These are phyloP conservation scores for Grosmannia serpens DNA, from an alignment of 2,329 filamentous ascomycete species.

Conservation along the genomic window DNA sequence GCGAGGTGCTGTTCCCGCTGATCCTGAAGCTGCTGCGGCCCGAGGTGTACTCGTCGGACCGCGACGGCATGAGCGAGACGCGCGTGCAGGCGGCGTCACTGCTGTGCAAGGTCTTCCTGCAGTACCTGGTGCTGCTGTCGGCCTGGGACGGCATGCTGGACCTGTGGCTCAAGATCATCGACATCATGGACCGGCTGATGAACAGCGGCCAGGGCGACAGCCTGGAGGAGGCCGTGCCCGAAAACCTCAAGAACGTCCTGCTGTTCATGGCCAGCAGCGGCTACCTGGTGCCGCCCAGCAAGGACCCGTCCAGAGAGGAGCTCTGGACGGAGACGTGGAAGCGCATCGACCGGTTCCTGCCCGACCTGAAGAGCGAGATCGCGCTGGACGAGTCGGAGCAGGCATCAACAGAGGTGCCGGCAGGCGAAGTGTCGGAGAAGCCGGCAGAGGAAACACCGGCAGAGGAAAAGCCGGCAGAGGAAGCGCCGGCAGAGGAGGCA, in stretches of 20 bases:
- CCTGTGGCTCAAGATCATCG: slow-evolving; percentile 83
- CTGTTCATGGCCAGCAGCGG: slow-evolving; percentile 89
- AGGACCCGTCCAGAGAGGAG: slow-evolving; percentile 41
- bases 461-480: not conserved
- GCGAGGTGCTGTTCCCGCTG: slow-evolving; percentile 84
- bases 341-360: slow-evolving; percentile 52
- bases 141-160: slow-evolving; percentile 84
- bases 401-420: not conserved
- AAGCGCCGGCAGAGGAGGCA: not conserved
- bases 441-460: not conserved
- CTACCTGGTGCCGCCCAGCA: slow-evolving; percentile 61
- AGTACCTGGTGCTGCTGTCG: slow-evolving; percentile 76
- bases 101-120: slow-evolving; percentile 88
- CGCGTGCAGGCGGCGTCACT: slow-evolving; percentile 83
- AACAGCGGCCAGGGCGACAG: slow-evolving; percentile 89
- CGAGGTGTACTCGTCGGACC: slow-evolving; percentile 85
- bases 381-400: slow-evolving; percentile 29
- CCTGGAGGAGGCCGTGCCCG: slow-evolving; percentile 85
- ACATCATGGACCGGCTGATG: slow-evolving; percentile 91
- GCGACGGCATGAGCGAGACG: slow-evolving; percentile 89
- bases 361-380: slow-evolving; percentile 46
- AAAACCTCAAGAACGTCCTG: slow-evolving; percentile 91
- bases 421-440: not conserved
- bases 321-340: slow-evolving; percentile 55
- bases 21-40: slow-evolving; percentile 82